phyloP scores from a whole-genome alignment of 1,139 yeast species.

The Taphrina flavorubra region DNA sequence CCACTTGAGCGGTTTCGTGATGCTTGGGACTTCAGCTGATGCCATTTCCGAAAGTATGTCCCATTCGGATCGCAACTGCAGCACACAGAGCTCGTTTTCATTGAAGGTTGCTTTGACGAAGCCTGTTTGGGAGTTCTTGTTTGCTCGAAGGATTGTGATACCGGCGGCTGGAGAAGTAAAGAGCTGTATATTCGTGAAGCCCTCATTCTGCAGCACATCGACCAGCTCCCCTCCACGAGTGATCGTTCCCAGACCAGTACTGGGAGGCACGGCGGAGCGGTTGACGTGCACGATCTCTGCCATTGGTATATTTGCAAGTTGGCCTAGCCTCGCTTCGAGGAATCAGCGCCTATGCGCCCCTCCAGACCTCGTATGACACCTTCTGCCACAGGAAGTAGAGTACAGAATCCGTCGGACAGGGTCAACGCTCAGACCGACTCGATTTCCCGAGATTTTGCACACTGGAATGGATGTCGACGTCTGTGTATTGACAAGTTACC shows the following conservation, averaged over 20 bases:
- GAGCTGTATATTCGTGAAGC: neutral
- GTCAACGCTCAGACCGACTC: too few relatives aligned
- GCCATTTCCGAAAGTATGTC: conserved; percentile 4
- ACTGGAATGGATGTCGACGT: too few relatives aligned
- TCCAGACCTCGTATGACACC: too few relatives aligned
- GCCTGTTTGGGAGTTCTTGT: neutral
- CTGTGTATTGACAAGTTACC: too few relatives aligned
- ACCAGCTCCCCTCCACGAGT: neutral
- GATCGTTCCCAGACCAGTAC: neutral
- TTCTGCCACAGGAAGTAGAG: too few relatives aligned
- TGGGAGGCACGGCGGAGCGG: neutral
- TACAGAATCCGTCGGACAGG: too few relatives aligned
- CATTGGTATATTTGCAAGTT: neutral
- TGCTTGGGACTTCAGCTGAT: neutral
- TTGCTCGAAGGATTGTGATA: neutral
- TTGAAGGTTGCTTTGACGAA: neutral
- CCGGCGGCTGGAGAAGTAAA: neutral
- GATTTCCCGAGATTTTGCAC: too few relatives aligned
- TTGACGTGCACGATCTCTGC: neutral
- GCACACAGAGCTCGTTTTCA: conserved; percentile 4
- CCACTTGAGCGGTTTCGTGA: conserved; percentile 4
- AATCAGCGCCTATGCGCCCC: too few relatives aligned
- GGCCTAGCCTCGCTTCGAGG: too few relatives aligned
- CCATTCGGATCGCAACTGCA: conserved; percentile 25
- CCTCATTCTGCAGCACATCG: neutral